Conservation (phyloP, 2,329 filamentous ascomycete genomes). For the Fusarium cicatricum region DNA sequence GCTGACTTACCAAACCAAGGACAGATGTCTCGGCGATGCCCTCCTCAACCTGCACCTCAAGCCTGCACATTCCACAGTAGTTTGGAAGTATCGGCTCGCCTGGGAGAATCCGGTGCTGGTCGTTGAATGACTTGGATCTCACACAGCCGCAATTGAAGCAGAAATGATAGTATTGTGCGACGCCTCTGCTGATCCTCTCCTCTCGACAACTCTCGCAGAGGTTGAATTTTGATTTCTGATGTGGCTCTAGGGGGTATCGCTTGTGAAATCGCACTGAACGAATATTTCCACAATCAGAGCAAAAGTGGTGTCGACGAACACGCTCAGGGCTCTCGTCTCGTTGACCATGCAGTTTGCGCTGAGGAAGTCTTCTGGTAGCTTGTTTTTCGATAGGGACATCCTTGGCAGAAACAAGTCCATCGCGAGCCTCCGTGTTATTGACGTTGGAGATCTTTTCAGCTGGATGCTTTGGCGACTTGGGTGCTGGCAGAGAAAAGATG, state of each 20-base stretch:
- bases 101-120: slow-evolving; percentile 28
- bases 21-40: slow-evolving; percentile 40
- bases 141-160: slow-evolving; percentile 54
- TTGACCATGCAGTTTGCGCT: not conserved
- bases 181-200: slow-evolving; percentile 30
- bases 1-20: slow-evolving; percentile 37
- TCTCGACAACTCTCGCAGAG: slow-evolving; percentile 49
- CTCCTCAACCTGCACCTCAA: slow-evolving; percentile 37
- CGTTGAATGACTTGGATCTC: slow-evolving; percentile 52
- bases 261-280: slow-evolving; percentile 49
- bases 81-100: slow-evolving; percentile 44
- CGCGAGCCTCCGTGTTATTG: not conserved
- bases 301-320: slow-evolving; percentile 44
- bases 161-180: slow-evolving; percentile 46
- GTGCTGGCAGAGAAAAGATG: slow-evolving; percentile 1
- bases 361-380: not conserved
- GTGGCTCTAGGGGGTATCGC: slow-evolving; percentile 42
- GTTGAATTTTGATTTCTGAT: slow-evolving; percentile 42
- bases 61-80: slow-evolving; percentile 44
- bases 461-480: not conserved
- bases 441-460: not conserved
- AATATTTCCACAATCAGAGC: slow-evolving; percentile 47
- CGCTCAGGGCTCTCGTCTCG: slow-evolving; percentile 33
- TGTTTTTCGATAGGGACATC: not conserved
- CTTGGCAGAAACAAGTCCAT: not conserved